Evolutionary conservation across 371 early-diverging fungal species (phyloP), one percentile per base, ranked within the genome.

Genomic region (Mucor racemosus): DNA sequence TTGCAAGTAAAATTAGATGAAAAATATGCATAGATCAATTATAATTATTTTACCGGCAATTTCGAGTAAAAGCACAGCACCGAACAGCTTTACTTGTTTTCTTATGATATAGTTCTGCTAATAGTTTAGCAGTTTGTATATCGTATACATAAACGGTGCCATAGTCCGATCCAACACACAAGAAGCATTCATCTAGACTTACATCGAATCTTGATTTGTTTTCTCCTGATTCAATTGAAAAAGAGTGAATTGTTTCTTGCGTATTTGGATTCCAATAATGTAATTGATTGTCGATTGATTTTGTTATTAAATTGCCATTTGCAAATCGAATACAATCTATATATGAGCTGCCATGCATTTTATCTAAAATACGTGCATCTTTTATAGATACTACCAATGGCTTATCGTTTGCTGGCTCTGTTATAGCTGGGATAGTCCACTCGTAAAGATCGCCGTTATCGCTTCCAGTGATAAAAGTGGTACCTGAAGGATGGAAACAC

Each of bases 11-110:
- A 26, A 26, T 26, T 26, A 26, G 26, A 26, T 26, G 26, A 26
- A 26, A 26, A 26, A 26, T 26, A 26, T 26, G 26, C 3, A 3
- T 26, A 26, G 9, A 19, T 7, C 10, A 46, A 19, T 1, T 19
- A 17, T 8, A 44, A 4, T 7, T 5, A 17, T n/a, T 79, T 71
- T 84, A 89, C 91, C 91, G 82, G 69, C 88, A 87, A 79, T 94
- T 90, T 36, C 90, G 76, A 3, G 93, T 81, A 76, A 95, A 95
- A 15, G 81, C 85, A 65, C 93, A 91, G 64, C 91, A 90, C 35
- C 88, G 86, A 8, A 95, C 88, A 1, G 93, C 86, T 55, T 91
- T 91, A 17, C 88, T 90, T 7, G 94, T 90, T 48, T 94, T 78
- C 66, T 91, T 88, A 73, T 95, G 93, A n/a, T 78, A 79, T 35